Percentiles rank a stretch among this genome's conserved stretches.
phyloP scores from a whole-genome alignment of 2,329 filamentous ascomycete species.

The Colletotrichum sansevieriae region DNA sequence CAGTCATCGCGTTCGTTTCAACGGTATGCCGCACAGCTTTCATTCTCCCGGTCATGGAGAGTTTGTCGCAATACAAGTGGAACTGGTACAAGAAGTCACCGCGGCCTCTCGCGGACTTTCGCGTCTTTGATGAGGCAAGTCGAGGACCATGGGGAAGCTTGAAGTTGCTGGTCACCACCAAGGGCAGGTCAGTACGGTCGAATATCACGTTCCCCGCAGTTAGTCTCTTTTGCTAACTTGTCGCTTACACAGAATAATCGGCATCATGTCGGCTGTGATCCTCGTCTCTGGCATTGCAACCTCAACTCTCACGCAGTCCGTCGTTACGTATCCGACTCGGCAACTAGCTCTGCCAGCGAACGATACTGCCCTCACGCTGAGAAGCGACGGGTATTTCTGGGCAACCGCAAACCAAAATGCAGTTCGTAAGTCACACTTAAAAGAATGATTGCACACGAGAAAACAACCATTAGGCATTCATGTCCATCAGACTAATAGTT shows the following conservation, averaged over 20 bases:
- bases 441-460: no score
- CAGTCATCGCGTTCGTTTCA: constrained; percentile 46
- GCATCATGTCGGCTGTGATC: constrained; percentile 27
- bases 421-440: background rate
- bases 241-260: background rate
- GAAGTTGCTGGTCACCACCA: constrained; percentile 26
- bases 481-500: background rate
- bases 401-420: constrained; percentile 17
- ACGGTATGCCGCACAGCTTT: constrained; percentile 45
- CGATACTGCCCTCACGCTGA: background rate
- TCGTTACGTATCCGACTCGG: constrained; percentile 31
- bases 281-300: constrained; percentile 39
- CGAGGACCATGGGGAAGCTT: constrained; percentile 43
- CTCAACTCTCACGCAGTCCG: constrained; percentile 40
- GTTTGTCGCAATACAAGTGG: constrained; percentile 45
- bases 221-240: background rate
- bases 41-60: constrained; percentile 45
- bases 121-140: constrained; percentile 41
- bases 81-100: constrained; percentile 38
- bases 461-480: no score
- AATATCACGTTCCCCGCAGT: no score
- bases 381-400: constrained; percentile 16
- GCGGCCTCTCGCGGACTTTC: constrained; percentile 39
- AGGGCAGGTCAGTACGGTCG: constrained; percentile 12
- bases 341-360: background rate